Percentiles rank a stretch among this genome's conserved stretches.
phyloP scores from a whole-genome alignment of 2,329 filamentous ascomycete genomes.

The Botryotinia calthae region DNA sequence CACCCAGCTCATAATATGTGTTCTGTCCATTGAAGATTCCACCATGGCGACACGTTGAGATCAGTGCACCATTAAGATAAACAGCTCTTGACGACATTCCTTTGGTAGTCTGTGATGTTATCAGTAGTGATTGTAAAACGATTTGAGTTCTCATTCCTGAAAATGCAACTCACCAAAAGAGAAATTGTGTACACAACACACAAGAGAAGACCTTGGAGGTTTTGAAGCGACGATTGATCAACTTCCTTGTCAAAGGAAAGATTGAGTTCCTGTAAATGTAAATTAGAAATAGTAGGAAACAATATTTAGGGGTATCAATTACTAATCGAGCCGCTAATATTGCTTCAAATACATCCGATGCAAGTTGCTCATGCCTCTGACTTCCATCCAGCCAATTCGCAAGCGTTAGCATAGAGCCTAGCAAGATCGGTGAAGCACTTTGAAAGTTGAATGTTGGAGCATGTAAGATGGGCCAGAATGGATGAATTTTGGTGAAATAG shows the following conservation, averaged over 20 bases:
- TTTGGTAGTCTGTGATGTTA: neutral
- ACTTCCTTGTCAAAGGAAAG: conserved; percentile 6
- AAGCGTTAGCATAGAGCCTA: conserved; percentile 11
- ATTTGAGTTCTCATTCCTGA: no score
- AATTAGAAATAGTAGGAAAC: neutral
- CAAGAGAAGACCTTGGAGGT: conserved; percentile 6
- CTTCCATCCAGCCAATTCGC: neutral
- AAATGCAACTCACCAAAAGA: neutral
- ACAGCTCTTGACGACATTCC: conserved; percentile 6
- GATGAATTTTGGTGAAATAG: conserved; percentile 5
- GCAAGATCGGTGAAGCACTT: neutral
- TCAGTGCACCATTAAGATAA: conserved; percentile 7
- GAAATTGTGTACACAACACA: conserved; percentile 11
- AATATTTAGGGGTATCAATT: neutral
- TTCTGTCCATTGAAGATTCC: conserved; percentile 18
- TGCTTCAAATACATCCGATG: conserved; percentile 7
- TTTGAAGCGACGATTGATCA: conserved; percentile 7
- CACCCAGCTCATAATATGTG: conserved; percentile 13
- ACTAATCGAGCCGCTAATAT: conserved; percentile 11
- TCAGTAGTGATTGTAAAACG: neutral
- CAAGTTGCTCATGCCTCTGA: conserved; percentile 2
- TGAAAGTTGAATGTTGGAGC: conserved; percentile 4
- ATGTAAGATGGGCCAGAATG: conserved; percentile 13
- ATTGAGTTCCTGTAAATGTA: neutral
- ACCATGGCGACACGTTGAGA: conserved; percentile 7